Percentiles rank a stretch among this genome's conserved stretches.
Conservation (phyloP, 2,329 filamentous ascomycete species). For the Cadophora gregata region DNA sequence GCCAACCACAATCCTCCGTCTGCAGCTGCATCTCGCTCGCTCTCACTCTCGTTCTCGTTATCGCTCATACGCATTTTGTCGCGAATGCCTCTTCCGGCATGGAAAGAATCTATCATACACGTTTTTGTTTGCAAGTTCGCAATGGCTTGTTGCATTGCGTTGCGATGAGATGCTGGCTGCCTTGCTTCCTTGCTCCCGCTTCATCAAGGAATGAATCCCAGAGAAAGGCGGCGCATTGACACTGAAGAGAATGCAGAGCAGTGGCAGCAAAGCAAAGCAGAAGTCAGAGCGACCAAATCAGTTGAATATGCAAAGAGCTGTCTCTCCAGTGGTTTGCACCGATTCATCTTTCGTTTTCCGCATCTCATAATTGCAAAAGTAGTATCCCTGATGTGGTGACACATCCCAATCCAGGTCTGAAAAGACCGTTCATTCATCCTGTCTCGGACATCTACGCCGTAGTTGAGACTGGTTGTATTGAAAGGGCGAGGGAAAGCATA, state of each 20-base stretch:
- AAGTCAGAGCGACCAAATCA: slow-evolving; percentile 6
- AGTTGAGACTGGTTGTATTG: slow-evolving; percentile 1
- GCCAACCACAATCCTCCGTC: not conserved
- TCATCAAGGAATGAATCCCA: not conserved
- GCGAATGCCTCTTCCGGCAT: not conserved
- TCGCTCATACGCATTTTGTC: not conserved
- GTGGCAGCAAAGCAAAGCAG: slow-evolving; percentile 5
- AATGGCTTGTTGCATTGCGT: not conserved
- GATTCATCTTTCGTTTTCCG: not conserved
- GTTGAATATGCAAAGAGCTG: slow-evolving; percentile 4
- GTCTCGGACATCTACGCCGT: not conserved
- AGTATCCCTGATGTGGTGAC: slow-evolving; percentile 23
- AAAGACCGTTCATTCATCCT: slow-evolving; percentile 20
- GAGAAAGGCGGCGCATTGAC: not conserved
- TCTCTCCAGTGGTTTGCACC: not conserved
- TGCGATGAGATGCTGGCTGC: not conserved
- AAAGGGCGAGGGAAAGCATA: slow-evolving; percentile 16
- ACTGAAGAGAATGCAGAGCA: slow-evolving; percentile 7
- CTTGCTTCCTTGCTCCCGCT: not conserved
- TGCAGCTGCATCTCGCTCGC: not conserved
- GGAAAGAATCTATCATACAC: slow-evolving; percentile 8
- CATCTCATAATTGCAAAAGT: slow-evolving; percentile 15
- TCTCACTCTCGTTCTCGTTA: not conserved
- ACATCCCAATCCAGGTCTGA: slow-evolving; percentile 22
- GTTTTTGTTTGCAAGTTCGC: slow-evolving; percentile 3